Base-by-base conservation (phyloP, 352 stramenopile genomes). In the Globisporangium mamillatum region DNA sequence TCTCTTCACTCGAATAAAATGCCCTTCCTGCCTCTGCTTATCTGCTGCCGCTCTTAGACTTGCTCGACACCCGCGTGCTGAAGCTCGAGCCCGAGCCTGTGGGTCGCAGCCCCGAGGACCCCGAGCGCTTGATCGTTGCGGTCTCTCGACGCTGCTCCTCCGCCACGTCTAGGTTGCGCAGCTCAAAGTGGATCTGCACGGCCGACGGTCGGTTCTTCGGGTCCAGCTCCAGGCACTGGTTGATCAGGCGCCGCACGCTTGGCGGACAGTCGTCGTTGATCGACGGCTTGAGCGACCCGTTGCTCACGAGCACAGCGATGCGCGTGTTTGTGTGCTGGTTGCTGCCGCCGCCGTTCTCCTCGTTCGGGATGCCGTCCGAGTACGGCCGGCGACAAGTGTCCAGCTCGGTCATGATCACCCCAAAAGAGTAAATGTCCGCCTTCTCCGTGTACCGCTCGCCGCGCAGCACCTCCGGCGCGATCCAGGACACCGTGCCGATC, bases 141-240 rank as follows among this genome's bases (percentile, higher is more conserved):
- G 16, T 52, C 59, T 64, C 59, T 18, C 18, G 24, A 3, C 41
- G 62, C 48, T 64, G 55, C 34, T 69, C 64, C n/a, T 56, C 54
- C 10, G 22, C 64, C n/a, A 63, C 22, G 22, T 71, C 66, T 12
- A 71, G 27, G n/a, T 66, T 71, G 36, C 81, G 67, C 48, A 90
- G 69, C 29, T 80, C 76, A 63, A 86, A 94, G 66, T 91, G 85
- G 62, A 94, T 69, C 68, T 92, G 74, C 36, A 94, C 50, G 6
- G 86, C 83, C 3, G 77, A 84, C 36, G 85, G 85, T 14, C 85
- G 81, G 52, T 83, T 75, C 4, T 73, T 60, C n/a, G 83, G 80
- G 41, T 87, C 67, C 25, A 77, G 82, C 20, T 77, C 71, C 27
- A 93, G 60, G 55, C 85, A 93, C 29, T 80, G 76, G 25, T 76